These are phyloP conservation scores for Erysimum cheiri DNA, from an alignment of 441 rosid genomes.

Conservation along the genomic window DNA sequence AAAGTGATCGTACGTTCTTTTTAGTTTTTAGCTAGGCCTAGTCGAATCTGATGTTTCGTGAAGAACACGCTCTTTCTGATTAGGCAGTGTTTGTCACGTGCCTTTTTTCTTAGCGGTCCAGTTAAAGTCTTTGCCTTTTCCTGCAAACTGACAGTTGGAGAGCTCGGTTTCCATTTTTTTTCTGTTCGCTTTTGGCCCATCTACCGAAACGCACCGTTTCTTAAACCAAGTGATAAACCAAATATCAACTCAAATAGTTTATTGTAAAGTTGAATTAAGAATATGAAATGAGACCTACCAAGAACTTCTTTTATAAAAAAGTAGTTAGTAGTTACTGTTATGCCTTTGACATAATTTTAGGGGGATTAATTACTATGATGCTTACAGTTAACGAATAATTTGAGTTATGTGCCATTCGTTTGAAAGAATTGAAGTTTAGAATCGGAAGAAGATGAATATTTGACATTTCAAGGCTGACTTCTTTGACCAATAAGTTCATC, in stretches of 20 bases:
- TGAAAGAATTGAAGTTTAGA: background rate
- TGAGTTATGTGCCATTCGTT: constrained; percentile 6
- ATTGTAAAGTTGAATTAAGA: background rate
- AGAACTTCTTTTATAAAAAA: background rate
- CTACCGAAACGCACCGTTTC: constrained; percentile 24
- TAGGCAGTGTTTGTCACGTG: constrained; percentile 37
- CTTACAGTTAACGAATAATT: background rate
- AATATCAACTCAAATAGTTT: background rate
- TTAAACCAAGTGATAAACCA: background rate
- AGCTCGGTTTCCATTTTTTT: constrained; percentile 40
- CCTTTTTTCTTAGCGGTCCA: constrained; percentile 28
- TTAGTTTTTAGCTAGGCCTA: constrained; percentile 21
- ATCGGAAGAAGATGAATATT: constrained; percentile 13
- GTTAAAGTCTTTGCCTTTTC: constrained; percentile 38
- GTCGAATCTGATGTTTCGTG: constrained; percentile 33
- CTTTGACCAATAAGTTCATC: constrained; percentile 31
- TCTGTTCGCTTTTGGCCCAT: constrained; percentile 17
- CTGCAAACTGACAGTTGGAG: constrained; percentile 46
- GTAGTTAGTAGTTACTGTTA: background rate
- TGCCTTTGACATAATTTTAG: background rate
- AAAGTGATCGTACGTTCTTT: constrained; percentile 37
- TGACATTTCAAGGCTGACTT: constrained; percentile 30
- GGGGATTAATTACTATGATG: constrained; percentile 4
- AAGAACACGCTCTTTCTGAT: constrained; percentile 17
- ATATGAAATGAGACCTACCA: background rate